Conservation (phyloP, 2,329 filamentous ascomycete species). For the Aureobasidium sp. region DNA sequence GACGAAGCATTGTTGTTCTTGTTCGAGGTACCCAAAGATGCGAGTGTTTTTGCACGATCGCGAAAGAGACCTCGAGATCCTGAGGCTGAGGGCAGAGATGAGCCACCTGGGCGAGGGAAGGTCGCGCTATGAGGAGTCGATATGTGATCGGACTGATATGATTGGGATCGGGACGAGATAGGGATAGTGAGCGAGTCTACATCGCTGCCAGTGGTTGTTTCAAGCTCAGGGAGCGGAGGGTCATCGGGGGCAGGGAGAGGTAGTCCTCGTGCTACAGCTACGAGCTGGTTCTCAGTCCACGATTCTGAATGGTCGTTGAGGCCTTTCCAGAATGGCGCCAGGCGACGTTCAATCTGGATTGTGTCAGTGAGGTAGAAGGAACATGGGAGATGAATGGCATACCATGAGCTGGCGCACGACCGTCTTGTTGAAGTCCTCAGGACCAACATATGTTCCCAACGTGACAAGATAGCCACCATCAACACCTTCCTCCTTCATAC, state of each 20-base stretch:
- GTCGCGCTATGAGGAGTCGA: conserved; percentile 50
- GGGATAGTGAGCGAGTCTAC: conserved; percentile 71
- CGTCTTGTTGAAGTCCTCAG: conserved; percentile 87
- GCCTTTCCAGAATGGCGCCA: conserved; percentile 94
- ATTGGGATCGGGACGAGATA: conserved; percentile 68
- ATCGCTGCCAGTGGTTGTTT: conserved; percentile 52
- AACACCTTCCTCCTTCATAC: conserved; percentile 83
- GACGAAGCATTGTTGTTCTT: conserved; percentile 63
- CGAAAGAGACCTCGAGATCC: conserved; percentile 56
- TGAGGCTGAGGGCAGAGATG: conserved; percentile 42
- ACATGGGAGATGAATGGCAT: conserved; percentile 25
- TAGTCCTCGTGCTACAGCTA: conserved; percentile 78
- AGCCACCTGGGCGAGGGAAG: conserved; percentile 55
- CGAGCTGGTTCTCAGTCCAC: conserved; percentile 94
- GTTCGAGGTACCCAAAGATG: conserved; percentile 66
- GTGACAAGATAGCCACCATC: conserved; percentile 95
- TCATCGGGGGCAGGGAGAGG: conserved; percentile 79
- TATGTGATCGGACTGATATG: conserved; percentile 61
- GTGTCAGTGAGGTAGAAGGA: neutral
- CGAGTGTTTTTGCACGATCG: conserved; percentile 80
- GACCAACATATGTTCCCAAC: conserved; percentile 82
- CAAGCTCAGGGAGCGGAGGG: conserved; percentile 59
- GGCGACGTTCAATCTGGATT: conserved; percentile 73
- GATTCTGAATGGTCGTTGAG: conserved; percentile 79
- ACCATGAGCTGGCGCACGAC: conserved; percentile 88